These are phyloP conservation scores for Polymyxa betae DNA, from an alignment of 208 protist species.

Conservation along the genomic window DNA sequence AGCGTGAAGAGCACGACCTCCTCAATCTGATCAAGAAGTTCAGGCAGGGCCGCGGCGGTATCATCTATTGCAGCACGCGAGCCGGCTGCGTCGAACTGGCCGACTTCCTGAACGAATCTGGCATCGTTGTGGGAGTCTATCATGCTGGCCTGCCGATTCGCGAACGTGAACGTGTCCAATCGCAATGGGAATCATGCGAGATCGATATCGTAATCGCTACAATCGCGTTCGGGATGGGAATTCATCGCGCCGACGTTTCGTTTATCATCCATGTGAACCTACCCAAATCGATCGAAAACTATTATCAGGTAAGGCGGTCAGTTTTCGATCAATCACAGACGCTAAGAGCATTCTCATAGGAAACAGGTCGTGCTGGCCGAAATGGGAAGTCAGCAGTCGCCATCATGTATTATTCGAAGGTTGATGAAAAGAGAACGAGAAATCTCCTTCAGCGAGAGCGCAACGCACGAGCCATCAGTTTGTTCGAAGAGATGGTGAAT, in stretches of 20 bases:
- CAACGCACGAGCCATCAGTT: neutral
- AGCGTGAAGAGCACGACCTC: neutral
- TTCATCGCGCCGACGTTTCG: constrained; percentile 70
- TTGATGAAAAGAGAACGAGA: constrained; percentile 25
- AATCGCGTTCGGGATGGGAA: constrained; percentile 75
- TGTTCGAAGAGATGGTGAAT: constrained; percentile 42
- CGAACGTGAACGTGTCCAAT: constrained; percentile 60
- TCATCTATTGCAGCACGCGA: neutral
- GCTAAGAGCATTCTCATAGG: constrained; percentile 57
- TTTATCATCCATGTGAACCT: constrained; percentile 72
- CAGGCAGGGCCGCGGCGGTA: neutral
- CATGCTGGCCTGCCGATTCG: neutral
- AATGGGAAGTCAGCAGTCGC: constrained; percentile 60
- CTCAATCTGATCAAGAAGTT: neutral
- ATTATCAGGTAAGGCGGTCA: constrained; percentile 67
- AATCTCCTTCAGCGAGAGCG: constrained; percentile 30
- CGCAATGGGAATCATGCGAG: constrained; percentile 57
- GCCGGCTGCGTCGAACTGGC: neutral
- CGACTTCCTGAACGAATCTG: neutral
- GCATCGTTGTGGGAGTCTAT: neutral
- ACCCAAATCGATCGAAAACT: constrained; percentile 67
- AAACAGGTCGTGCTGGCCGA: constrained; percentile 71
- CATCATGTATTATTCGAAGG: constrained; percentile 46
- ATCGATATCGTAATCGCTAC: constrained; percentile 70
- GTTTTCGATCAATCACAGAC: neutral